These are phyloP conservation scores for Cercospora sojina DNA, from an alignment of 2,329 filamentous ascomycete genomes.

Conservation along the genomic window DNA sequence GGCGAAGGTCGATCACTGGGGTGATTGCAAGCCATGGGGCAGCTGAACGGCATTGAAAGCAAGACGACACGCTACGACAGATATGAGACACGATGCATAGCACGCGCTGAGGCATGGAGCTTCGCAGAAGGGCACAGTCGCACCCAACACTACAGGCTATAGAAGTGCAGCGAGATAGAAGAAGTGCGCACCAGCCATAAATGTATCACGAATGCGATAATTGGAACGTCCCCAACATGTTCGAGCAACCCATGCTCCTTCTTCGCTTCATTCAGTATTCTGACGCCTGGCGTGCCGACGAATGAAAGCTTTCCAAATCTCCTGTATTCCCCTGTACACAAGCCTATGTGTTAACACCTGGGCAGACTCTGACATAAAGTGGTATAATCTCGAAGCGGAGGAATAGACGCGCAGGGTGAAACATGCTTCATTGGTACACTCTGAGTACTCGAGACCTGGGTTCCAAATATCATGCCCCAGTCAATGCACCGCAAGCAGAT, in stretches of 20 bases:
- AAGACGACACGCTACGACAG: not conserved
- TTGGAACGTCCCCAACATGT: not conserved
- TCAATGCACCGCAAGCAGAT: not conserved
- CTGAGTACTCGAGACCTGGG: not conserved
- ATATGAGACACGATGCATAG: conserved; percentile 9
- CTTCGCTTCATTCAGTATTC: not conserved
- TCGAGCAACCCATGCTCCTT: not conserved
- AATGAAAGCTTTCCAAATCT: not conserved
- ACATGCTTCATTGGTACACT: not conserved
- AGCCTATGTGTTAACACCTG: not conserved
- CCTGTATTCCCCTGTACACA: not conserved
- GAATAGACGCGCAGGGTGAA: not conserved
- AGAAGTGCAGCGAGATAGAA: not conserved
- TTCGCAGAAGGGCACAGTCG: not conserved
- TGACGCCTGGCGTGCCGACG: not conserved
- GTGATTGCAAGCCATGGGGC: not conserved
- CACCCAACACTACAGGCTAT: not conserved
- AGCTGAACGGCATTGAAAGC: not conserved
- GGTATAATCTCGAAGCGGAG: not conserved
- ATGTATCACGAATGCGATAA: not conserved
- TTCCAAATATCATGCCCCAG: not conserved
- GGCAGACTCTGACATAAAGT: not conserved
- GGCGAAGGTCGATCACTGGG: not conserved
- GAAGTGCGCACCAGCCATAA: not conserved
- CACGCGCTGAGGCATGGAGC: not conserved